Evolutionary conservation across 768 basidiomycete genomes (phyloP).

Genomic region (Leucocoprinus birnbaumii): DNA sequence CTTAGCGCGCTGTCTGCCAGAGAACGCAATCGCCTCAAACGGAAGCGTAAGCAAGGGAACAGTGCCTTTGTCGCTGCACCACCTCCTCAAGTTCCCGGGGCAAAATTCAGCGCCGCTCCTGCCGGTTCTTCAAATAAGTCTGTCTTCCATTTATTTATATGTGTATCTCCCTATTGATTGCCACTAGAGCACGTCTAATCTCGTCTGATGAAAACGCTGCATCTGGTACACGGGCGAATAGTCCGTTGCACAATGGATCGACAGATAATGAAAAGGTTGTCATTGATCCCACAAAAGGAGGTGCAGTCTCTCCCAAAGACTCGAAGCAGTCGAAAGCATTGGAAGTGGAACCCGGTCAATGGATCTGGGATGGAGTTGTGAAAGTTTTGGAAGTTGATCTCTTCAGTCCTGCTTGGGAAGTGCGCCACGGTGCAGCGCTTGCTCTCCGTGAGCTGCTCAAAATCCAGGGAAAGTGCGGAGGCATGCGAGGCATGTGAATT

Average conservation of each 20-base stretch:
- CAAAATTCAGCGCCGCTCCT: slow-evolving; percentile 62
- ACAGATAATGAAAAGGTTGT: slow-evolving; percentile 60
- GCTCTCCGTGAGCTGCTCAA: slow-evolving; percentile 87
- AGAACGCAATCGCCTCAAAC: slow-evolving; percentile 90
- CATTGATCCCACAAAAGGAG: slow-evolving; percentile 81
- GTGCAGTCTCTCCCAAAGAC: slow-evolving; percentile 76
- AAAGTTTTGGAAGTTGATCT: slow-evolving; percentile 80
- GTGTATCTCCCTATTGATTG: background rate
- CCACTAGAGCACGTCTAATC: slow-evolving; percentile 76
- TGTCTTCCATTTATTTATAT: slow-evolving; percentile 14
- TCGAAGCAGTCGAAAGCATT: slow-evolving; percentile 77
- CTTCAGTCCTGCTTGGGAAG: slow-evolving; percentile 88
- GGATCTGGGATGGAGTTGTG: slow-evolving; percentile 87
- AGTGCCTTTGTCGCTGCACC: slow-evolving; percentile 78
- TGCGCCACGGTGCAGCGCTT: slow-evolving; percentile 91
- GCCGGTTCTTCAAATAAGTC: slow-evolving; percentile 61
- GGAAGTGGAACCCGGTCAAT: slow-evolving; percentile 69
- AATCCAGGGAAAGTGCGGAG: slow-evolving; percentile 76
- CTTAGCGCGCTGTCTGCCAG: slow-evolving; percentile 74
- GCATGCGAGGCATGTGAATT: slow-evolving; percentile 64
- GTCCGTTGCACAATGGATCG: slow-evolving; percentile 47
- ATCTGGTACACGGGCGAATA: slow-evolving; percentile 53
- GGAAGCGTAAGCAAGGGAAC: slow-evolving; percentile 89
- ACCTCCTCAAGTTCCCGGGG: slow-evolving; percentile 53
- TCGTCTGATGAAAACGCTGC: slow-evolving; percentile 53